Evolutionary conservation across 345 rosid genomes (phyloP).

Genomic region (Durio zibethinus): DNA sequence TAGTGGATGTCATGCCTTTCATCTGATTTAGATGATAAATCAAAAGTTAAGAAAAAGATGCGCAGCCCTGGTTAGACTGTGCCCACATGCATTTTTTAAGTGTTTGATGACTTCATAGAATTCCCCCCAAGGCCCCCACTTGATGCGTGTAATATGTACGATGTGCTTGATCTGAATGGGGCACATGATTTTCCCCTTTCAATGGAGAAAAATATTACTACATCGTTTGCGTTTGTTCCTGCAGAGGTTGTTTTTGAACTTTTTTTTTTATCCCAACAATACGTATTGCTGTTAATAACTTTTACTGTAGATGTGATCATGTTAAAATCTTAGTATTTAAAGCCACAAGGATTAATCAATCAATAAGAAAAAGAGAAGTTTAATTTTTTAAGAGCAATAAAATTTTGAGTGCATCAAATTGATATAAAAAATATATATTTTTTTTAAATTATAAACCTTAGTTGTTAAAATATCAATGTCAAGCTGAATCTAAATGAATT

Average conservation of each 20-base stretch:
- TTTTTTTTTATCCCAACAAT: too few species aligned
- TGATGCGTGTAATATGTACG: neutral
- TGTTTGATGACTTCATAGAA: neutral
- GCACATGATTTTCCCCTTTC: neutral
- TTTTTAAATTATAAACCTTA: neutral
- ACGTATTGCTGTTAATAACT: too few species aligned
- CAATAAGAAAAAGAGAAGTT: too few species aligned
- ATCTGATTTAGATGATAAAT: neutral
- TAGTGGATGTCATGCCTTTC: neutral
- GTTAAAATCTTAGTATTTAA: too few species aligned
- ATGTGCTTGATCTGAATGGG: neutral
- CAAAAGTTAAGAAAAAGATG: neutral
- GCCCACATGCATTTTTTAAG: too few species aligned
- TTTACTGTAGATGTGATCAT: too few species aligned
- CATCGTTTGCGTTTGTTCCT: neutral
- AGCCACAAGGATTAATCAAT: too few species aligned
- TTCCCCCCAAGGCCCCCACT: neutral
- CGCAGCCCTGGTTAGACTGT: neutral
- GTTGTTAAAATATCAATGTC: neutral
- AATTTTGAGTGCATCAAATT: too few species aligned
- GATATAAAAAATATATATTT: too few species aligned
- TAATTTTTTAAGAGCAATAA: too few species aligned
- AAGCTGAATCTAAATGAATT: neutral
- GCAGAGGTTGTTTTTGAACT: too few species aligned
- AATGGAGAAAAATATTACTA: neutral